Evolutionary conservation across 2,329 filamentous ascomycete genomes (phyloP).

Genomic region (Monilinia fructicola): DNA sequence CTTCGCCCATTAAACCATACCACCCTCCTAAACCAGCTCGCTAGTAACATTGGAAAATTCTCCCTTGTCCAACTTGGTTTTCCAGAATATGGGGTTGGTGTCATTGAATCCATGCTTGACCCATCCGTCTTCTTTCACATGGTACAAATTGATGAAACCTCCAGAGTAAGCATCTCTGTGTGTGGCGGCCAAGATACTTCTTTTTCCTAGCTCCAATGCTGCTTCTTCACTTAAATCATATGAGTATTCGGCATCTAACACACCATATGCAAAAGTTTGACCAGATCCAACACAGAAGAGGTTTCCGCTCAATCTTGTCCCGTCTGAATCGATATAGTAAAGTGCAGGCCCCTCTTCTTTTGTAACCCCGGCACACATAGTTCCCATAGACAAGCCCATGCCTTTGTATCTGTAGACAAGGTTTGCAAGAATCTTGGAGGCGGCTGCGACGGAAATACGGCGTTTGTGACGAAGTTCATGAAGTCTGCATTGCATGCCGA

Average conservation of each 20-base stretch:
- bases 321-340: conserved; percentile 98
- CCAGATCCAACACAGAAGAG: conserved; percentile 97
- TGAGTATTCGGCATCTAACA: conserved; percentile 90
- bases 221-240: conserved; percentile 87
- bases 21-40: conserved; percentile 37
- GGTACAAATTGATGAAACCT: conserved; percentile 97
- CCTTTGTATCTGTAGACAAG: conserved; percentile 98
- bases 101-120: conserved; percentile 98
- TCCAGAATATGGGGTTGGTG: conserved; percentile 99
- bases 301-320: conserved; percentile 88
- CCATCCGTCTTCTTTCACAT: conserved; percentile 98
- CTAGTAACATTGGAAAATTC: conserved; percentile 67
- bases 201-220: conserved; percentile 83
- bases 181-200: conserved; percentile 93
- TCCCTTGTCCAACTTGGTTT: conserved; percentile 97
- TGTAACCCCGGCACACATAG: conserved; percentile 97
- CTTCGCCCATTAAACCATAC: conserved; percentile 20
- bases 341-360: conserved; percentile 93
- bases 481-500: conserved; percentile 98
- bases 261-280: conserved; percentile 98
- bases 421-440: conserved; percentile 98
- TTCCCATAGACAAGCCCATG: conserved; percentile 98
- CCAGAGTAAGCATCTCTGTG: conserved; percentile 98
- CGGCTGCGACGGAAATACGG: conserved; percentile 94
- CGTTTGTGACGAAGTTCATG: conserved; percentile 99